Conservation (phyloP, 202 grass and related monocot species). For the Schoenoplectus tabernaemontani region DNA sequence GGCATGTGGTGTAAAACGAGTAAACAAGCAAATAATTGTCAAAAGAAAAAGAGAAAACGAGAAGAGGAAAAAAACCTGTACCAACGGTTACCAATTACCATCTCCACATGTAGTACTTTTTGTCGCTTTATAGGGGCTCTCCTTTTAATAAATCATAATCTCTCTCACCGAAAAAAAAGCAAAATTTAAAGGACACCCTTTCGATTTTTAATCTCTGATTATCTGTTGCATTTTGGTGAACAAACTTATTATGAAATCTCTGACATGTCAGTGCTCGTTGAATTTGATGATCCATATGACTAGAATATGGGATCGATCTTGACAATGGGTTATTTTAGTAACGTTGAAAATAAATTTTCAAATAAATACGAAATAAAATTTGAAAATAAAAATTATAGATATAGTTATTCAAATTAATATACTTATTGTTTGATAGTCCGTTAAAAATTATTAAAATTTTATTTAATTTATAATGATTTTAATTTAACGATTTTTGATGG, state of each 20-base stretch:
- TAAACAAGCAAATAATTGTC: not conserved
- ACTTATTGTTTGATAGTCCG: no score
- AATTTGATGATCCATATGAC: no score
- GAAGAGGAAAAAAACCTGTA: not conserved
- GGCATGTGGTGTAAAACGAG: not conserved
- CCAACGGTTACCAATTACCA: not conserved
- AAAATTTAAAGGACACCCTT: not conserved
- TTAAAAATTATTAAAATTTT: no score
- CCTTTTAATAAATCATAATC: slow-evolving; percentile 12
- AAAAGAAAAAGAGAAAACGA: not conserved
- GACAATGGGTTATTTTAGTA: no score
- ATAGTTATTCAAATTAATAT: no score
- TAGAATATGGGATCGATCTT: no score
- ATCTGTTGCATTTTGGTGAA: not conserved
- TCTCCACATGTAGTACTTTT: not conserved
- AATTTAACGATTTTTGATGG: no score
- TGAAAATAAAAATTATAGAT: no score
- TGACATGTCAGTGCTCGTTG: not conserved
- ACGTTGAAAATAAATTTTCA: no score
- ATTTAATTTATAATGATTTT: no score
- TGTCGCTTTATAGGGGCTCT: slow-evolving; percentile 1
- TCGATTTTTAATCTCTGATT: not conserved
- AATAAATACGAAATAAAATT: no score
- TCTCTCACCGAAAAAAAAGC: not conserved
- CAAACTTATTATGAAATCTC: not conserved